A percentile compares a stretch with the other conserved stretches of the same genome.
Conservation (phyloP, 345 rosid genomes). For the Mercurialis annua region DNA sequence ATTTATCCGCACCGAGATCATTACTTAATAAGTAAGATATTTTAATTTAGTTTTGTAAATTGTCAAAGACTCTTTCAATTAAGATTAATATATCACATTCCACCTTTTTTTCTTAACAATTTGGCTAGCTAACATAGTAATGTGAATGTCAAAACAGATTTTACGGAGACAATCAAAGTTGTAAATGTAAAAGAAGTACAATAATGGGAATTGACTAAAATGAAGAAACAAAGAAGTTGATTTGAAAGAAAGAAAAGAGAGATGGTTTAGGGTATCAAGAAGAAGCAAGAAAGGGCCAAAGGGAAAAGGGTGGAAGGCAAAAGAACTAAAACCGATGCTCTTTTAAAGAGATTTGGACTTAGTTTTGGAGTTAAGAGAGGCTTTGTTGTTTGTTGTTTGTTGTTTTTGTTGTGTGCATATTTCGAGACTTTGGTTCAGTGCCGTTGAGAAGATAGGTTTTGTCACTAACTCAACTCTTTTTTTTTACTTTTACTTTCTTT, state of each 20-base stretch:
- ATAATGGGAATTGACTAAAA: slow-evolving; percentile 26
- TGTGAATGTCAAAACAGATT: no score
- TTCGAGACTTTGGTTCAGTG: slow-evolving; percentile 24
- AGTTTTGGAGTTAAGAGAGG: slow-evolving; percentile 37
- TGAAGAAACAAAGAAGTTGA: not conserved
- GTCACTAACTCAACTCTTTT: slow-evolving; percentile 5
- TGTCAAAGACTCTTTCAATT: no score
- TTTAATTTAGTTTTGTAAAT: no score
- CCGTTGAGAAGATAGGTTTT: slow-evolving; percentile 21
- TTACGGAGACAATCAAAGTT: not conserved
- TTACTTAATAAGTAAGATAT: no score
- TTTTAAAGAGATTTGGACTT: slow-evolving; percentile 17
- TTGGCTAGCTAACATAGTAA: no score
- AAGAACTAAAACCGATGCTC: slow-evolving; percentile 52
- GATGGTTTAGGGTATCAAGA: slow-evolving; percentile 34
- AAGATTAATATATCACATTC: no score
- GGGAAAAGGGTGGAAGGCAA: slow-evolving; percentile 39
- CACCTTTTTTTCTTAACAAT: no score
- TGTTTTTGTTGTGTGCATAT: slow-evolving; percentile 37
- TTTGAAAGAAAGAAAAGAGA: slow-evolving; percentile 11
- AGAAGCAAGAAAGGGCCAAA: slow-evolving; percentile 47
- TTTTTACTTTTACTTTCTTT: not conserved
- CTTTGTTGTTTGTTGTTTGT: slow-evolving; percentile 48
- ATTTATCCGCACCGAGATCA: no score
- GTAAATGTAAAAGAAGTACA: not conserved